Base-by-base conservation (phyloP, 1,284 basidiomycete genomes). In the Malassezia restricta region DNA sequence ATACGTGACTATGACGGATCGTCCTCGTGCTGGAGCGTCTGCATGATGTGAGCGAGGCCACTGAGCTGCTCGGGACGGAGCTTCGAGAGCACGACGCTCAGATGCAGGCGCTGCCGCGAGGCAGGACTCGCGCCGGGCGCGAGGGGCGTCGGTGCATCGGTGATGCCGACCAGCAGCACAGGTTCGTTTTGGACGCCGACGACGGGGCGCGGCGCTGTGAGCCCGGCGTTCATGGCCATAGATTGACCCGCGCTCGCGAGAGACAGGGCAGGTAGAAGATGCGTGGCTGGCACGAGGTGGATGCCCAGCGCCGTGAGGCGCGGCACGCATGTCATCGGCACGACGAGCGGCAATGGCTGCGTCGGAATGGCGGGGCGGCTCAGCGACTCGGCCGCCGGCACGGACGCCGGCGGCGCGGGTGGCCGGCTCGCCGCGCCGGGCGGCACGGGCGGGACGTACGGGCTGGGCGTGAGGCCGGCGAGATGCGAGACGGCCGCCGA, bases 111-210 rank as follows among this genome's bases (percentile, higher is more conserved):
- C 52, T 69, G 65, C 49, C 59, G 56, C 43, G 56, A 61, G 12
- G 40, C 58, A 20, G 40, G 42, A 6, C 35, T 14, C 9, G 54
- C 27, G 7, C 29, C 49, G 28, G 37, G 28, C 33, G 15, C 40
- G n/a, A 48, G 58, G 47, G 39, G 51, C 28, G 44, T 28, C 32
- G 45, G 52, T 44, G 46, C 54, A 35, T 68, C 64, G 32, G 66
- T 67, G 52, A 73, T 67, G 15, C 70, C 70, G 27, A 71, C 41
- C 35, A 73, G 54, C 9, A 71, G 57, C 7, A 68, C 68, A 4
- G 68, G 56, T 20, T 67, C 65, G 20, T 37, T 49, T 46, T 73
- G 70, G 11, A 58, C 46, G 6, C 64, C 55, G 9, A 65, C 58
- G 17, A 68, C 56, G 7, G 62, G 57, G 17, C 68, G 58, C 3